Evolutionary conservation across 129 eudicot genomes (phyloP).

Genomic region (Calendula officinalis): DNA sequence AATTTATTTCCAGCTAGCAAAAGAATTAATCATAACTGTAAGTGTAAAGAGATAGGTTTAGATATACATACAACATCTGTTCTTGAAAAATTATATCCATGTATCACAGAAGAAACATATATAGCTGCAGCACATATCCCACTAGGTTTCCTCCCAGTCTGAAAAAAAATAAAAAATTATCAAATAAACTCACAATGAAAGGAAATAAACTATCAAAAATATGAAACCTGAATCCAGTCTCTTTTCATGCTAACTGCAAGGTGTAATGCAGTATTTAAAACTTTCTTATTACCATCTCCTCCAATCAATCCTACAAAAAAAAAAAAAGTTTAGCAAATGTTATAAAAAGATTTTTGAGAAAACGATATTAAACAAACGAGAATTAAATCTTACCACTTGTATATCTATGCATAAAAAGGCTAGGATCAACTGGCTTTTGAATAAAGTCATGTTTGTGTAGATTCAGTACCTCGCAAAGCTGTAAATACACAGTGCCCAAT

Average conservation of each 20-base stretch:
- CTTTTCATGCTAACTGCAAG: conserved; percentile 70
- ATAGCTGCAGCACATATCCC: conserved; percentile 90
- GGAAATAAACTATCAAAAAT: not conserved
- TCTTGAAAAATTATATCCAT: conserved; percentile 54
- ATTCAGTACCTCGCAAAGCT: conserved; percentile 60
- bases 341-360: not conserved
- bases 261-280: conserved; percentile 51
- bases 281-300: conserved; percentile 35
- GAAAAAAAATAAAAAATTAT: conserved; percentile 5
- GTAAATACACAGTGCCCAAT: conserved; percentile 69
- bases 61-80: conserved; percentile 50
- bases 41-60: not conserved
- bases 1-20: not conserved
- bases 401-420: conserved; percentile 73
- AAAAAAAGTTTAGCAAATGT: too few species aligned
- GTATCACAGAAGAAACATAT: conserved; percentile 54
- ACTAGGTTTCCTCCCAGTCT: conserved; percentile 85
- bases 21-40: not conserved
- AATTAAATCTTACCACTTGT: conserved; percentile 48
- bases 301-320: conserved; percentile 39
- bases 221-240: conserved; percentile 74
- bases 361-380: not conserved
- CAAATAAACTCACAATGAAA: not conserved
- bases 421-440: conserved; percentile 80
- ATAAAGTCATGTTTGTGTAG: conserved; percentile 60